A percentile compares a stretch with the other conserved stretches of the same genome.
These are phyloP conservation scores for Brassica napus DNA, from an alignment of 345 rosid species.

Conservation along the genomic window DNA sequence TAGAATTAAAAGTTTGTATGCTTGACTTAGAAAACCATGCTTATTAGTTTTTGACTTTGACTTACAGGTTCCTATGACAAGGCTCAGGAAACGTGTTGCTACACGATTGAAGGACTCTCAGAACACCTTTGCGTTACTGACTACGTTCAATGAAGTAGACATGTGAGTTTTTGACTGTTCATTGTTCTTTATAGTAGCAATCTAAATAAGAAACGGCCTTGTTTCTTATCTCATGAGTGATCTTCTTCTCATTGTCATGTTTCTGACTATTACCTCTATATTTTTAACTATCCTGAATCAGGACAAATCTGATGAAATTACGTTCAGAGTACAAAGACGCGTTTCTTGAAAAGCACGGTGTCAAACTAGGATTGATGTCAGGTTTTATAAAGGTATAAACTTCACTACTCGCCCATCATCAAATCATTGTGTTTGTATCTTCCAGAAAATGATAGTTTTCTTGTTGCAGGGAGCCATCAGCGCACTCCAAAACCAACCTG, in stretches of 20 bases:
- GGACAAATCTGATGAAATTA: slow-evolving; percentile 96
- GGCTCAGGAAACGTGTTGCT: slow-evolving; percentile 91
- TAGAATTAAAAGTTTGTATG: neutral
- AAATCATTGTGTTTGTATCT: neutral
- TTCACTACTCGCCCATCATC: neutral
- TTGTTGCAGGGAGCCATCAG: slow-evolving; percentile 73
- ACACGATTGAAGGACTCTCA: slow-evolving; percentile 91
- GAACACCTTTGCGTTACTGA: slow-evolving; percentile 85
- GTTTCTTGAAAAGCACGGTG: slow-evolving; percentile 91
- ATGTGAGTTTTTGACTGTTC: slow-evolving; percentile 48
- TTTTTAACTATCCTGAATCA: neutral
- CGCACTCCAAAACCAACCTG: slow-evolving; percentile 88
- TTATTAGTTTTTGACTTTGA: neutral
- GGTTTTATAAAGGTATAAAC: slow-evolving; percentile 75
- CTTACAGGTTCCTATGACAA: slow-evolving; percentile 87
- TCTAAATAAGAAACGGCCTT: too few species aligned
- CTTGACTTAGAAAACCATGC: neutral
- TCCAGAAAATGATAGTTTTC: neutral
- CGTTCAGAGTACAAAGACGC: slow-evolving; percentile 91
- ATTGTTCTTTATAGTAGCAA: too few species aligned
- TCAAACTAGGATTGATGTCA: slow-evolving; percentile 91
- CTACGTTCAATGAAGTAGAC: slow-evolving; percentile 95
- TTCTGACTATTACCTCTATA: neutral
- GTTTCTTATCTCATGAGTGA: neutral
- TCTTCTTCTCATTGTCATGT: slow-evolving; percentile 9